A percentile compares a stretch with the other conserved stretches of the same genome.
phyloP scores from a whole-genome alignment of 208 protist genomes.

The Leptomonas pyrrhocoris region DNA sequence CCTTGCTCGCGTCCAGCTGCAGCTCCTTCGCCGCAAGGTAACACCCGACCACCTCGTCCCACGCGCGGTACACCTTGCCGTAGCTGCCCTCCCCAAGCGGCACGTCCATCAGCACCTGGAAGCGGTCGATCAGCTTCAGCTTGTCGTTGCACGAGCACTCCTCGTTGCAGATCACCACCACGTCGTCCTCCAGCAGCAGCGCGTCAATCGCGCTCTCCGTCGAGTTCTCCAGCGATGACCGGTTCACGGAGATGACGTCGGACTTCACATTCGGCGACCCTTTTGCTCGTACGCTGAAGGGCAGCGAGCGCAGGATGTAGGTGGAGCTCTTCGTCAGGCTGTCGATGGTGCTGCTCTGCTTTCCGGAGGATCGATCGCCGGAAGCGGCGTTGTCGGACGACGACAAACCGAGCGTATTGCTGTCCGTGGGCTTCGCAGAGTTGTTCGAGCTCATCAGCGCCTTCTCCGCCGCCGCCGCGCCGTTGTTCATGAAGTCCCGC shows the following conservation, averaged over 20 bases:
- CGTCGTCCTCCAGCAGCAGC: constrained; percentile 56
- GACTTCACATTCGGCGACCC: neutral
- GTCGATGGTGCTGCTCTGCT: constrained; percentile 5
- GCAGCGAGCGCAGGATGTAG: constrained; percentile 21
- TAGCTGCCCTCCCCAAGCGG: constrained; percentile 56
- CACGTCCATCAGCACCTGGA: constrained; percentile 45
- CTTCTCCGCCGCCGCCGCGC: constrained; percentile 22
- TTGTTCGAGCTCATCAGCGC: constrained; percentile 11
- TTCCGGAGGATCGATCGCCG: neutral
- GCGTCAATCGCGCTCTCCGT: constrained; percentile 33
- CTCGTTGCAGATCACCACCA: constrained; percentile 74
- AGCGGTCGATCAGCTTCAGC: constrained; percentile 54
- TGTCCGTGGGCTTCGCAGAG: neutral
- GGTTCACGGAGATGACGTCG: constrained; percentile 5
- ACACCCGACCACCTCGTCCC: constrained; percentile 57
- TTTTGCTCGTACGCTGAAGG: neutral
- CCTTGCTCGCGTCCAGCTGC: constrained; percentile 41
- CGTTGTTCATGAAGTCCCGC: constrained; percentile 27
- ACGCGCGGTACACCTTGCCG: constrained; percentile 60
- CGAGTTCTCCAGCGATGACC: neutral
- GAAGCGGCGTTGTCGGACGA: constrained; percentile 11
- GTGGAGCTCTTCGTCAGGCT: neutral
- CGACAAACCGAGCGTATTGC: neutral
- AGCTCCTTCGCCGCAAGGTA: constrained; percentile 79
- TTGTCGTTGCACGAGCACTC: constrained; percentile 40